These are phyloP conservation scores for Cicer arietinum DNA, from an alignment of 306 rosid genomes.

Conservation along the genomic window DNA sequence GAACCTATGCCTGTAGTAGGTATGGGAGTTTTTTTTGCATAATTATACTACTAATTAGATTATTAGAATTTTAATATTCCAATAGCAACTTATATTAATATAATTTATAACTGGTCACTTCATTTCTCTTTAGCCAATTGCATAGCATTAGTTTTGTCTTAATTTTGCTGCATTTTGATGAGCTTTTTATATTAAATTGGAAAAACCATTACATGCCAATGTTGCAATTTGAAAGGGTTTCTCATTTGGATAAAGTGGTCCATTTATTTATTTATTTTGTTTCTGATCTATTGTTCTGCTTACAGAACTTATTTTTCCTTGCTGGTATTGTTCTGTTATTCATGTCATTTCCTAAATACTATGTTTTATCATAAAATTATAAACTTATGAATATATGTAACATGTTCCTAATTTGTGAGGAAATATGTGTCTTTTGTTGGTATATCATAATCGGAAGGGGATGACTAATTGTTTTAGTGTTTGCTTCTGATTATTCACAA, in stretches of 20 bases:
- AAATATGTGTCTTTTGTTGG: not conserved
- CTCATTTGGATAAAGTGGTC: constrained; percentile 7
- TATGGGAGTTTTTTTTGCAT: constrained; percentile 44
- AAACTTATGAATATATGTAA: not conserved
- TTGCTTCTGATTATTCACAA: not conserved
- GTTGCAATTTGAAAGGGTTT: constrained; percentile 13
- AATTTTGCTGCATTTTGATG: constrained; percentile 8
- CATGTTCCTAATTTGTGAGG: not conserved
- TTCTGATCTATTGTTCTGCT: not conserved
- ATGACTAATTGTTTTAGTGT: not conserved
- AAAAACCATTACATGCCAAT: not conserved
- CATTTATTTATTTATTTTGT: not conserved
- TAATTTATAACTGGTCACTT: constrained; percentile 20
- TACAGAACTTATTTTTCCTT: not conserved
- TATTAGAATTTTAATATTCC: constrained; percentile 30
- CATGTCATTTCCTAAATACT: not conserved
- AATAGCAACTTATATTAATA: not conserved
- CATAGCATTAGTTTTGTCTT: constrained; percentile 8
- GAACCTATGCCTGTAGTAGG: constrained; percentile 99
- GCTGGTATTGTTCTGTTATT: not conserved
- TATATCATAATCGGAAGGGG: not conserved
- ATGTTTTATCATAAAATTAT: not conserved
- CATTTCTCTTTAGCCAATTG: constrained; percentile 1
- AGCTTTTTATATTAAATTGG: not conserved
- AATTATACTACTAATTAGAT: constrained; percentile 15